Percentiles rank a stretch among this genome's conserved stretches.
Evolutionary conservation across 2,329 filamentous ascomycete genomes (phyloP).

Genomic region (Periconia digitata): DNA sequence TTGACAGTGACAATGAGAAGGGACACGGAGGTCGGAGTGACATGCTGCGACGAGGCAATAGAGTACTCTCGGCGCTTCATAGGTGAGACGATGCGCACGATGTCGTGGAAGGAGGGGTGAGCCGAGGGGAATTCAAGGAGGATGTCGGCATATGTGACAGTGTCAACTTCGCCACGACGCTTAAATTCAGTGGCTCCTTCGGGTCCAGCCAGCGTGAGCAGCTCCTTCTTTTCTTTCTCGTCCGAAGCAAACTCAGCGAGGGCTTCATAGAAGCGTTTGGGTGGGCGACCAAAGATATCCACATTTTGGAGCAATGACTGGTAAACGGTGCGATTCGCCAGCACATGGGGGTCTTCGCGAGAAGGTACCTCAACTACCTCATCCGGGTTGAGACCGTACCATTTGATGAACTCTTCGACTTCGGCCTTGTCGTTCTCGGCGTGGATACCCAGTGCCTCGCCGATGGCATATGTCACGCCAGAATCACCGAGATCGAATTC

Average conservation of each 20-base stretch:
- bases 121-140: slow-evolving; percentile 88
- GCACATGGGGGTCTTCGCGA: slow-evolving; percentile 70
- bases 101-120: slow-evolving; percentile 83
- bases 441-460: slow-evolving; percentile 94
- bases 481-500: slow-evolving; percentile 94
- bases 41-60: slow-evolving; percentile 96
- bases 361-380: slow-evolving; percentile 90
- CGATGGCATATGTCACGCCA: slow-evolving; percentile 93
- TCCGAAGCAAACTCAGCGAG: slow-evolving; percentile 85
- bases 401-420: slow-evolving; percentile 82
- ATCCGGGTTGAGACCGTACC: slow-evolving; percentile 80
- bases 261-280: slow-evolving; percentile 96
- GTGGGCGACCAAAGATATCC: slow-evolving; percentile 94
- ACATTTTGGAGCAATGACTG: slow-evolving; percentile 90
- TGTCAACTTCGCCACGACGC: slow-evolving; percentile 86
- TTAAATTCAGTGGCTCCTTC: slow-evolving; percentile 91
- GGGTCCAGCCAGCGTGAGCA: slow-evolving; percentile 69
- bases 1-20: slow-evolving; percentile 97
- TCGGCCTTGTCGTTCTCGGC: slow-evolving; percentile 84
- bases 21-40: slow-evolving; percentile 84
- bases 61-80: slow-evolving; percentile 98
- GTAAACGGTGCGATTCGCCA: slow-evolving; percentile 90
- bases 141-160: slow-evolving; percentile 85
- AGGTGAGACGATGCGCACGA: slow-evolving; percentile 82
- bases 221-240: slow-evolving; percentile 76